phyloP scores from a whole-genome alignment of 306 rosid species.

The Alnus rubra region DNA sequence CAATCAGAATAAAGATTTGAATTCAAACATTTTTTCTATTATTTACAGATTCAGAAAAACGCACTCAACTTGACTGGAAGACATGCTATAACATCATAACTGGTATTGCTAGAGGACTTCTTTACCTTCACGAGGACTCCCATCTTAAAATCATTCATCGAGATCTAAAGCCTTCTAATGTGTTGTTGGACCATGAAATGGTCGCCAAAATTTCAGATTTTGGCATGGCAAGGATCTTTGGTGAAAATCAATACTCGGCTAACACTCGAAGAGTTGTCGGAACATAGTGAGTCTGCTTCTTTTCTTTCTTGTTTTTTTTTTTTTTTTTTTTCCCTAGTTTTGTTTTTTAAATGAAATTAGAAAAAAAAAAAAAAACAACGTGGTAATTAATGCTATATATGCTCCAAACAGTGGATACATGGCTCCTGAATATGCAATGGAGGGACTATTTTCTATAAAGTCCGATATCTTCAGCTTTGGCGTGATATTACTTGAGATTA shows the following conservation, averaged over 20 bases:
- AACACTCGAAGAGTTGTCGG: slow-evolving; percentile 34
- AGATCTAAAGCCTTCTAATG: slow-evolving; percentile 36
- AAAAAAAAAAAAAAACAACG: too few relatives aligned
- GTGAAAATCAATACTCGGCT: slow-evolving; percentile 16
- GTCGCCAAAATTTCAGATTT: slow-evolving; percentile 32
- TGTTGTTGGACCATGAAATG: slow-evolving; percentile 29
- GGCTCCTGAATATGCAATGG: slow-evolving; percentile 56
- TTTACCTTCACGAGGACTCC: slow-evolving; percentile 40
- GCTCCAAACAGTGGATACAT: slow-evolving; percentile 46
- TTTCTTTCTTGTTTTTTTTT: not conserved
- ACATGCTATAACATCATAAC: slow-evolving; percentile 1
- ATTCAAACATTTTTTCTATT: too few relatives aligned
- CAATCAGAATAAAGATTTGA: too few relatives aligned
- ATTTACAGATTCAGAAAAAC: slow-evolving; percentile 16
- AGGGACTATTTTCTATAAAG: slow-evolving; percentile 39
- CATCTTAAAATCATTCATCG: slow-evolving; percentile 28
- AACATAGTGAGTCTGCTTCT: slow-evolving; percentile 25
- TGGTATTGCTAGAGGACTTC: slow-evolving; percentile 33
- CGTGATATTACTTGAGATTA: slow-evolving; percentile 45
- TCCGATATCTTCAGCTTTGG: slow-evolving; percentile 51
- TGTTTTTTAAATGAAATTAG: too few relatives aligned
- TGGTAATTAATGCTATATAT: not conserved
- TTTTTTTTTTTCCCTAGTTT: too few relatives aligned
- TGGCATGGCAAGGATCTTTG: slow-evolving; percentile 33
- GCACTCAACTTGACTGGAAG: slow-evolving; percentile 22